Conservation (phyloP, 208 protist species). For the Trypanosoma platydactyli region DNA sequence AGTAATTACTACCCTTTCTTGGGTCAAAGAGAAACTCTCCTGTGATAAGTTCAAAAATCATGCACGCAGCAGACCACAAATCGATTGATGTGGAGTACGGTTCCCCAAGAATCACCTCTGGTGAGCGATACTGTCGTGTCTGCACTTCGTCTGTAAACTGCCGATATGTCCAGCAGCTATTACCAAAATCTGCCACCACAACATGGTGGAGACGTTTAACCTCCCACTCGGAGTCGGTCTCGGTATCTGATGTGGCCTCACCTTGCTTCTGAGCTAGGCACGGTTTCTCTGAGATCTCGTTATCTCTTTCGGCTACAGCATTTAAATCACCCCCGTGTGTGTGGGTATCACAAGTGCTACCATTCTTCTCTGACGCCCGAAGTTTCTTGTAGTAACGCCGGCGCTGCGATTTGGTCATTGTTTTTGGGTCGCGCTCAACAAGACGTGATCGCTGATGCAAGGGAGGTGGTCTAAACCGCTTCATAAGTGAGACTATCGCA, state of each 20-base stretch:
- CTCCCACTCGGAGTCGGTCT: slow-evolving; percentile 85
- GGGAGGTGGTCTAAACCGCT: slow-evolving; percentile 71
- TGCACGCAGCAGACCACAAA: slow-evolving; percentile 92
- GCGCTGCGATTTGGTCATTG: slow-evolving; percentile 92
- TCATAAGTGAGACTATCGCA: slow-evolving; percentile 85
- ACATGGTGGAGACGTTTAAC: slow-evolving; percentile 87
- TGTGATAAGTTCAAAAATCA: slow-evolving; percentile 95
- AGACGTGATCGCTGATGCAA: slow-evolving; percentile 74
- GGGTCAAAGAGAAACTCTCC: slow-evolving; percentile 95
- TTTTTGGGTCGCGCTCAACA: slow-evolving; percentile 81
- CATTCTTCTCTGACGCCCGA: slow-evolving; percentile 23
- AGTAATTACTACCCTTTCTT: slow-evolving; percentile 88
- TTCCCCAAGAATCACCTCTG: slow-evolving; percentile 92
- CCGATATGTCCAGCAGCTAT: slow-evolving; percentile 97
- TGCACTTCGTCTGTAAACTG: slow-evolving; percentile 96
- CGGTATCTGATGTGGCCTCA: slow-evolving; percentile 32
- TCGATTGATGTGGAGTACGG: slow-evolving; percentile 86
- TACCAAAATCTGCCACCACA: slow-evolving; percentile 98
- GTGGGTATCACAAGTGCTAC: slow-evolving; percentile 9
- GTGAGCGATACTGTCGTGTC: slow-evolving; percentile 92
- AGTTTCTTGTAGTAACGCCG: slow-evolving; percentile 92
- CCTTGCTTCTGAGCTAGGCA: slow-evolving; percentile 32
- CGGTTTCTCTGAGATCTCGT: slow-evolving; percentile 6
- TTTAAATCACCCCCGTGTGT: slow-evolving; percentile 1
- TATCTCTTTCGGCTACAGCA: slow-evolving; percentile 9